phyloP scores from a whole-genome alignment of 495 filamentous ascomycete species.

The Lasiosphaeria ovina region DNA sequence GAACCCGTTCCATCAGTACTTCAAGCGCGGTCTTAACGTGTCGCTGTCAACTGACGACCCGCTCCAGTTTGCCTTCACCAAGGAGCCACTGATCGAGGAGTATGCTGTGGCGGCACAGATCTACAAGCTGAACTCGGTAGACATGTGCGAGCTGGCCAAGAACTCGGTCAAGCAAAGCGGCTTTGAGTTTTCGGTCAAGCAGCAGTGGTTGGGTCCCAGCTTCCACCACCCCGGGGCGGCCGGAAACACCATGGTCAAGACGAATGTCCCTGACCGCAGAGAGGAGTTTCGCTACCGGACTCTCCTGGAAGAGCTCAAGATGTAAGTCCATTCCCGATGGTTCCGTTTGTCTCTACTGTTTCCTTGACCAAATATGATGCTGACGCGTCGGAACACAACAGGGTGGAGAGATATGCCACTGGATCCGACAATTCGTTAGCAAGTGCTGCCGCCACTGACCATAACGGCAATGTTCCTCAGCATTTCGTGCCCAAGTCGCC shows the following conservation, averaged over 20 bases:
- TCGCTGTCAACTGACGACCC: slow-evolving; percentile 96
- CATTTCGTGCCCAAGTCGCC: slow-evolving; percentile 24
- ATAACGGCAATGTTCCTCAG: slow-evolving; percentile 5
- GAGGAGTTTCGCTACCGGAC: slow-evolving; percentile 87
- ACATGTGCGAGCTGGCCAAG: slow-evolving; percentile 98
- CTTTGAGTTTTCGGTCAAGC: slow-evolving; percentile 84
- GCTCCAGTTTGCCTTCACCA: slow-evolving; percentile 96
- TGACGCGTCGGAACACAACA: slow-evolving; percentile 12
- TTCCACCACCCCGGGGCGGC: slow-evolving; percentile 69
- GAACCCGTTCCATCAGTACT: slow-evolving; percentile 93
- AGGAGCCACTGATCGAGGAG: slow-evolving; percentile 96
- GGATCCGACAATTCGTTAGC: slow-evolving; percentile 12
- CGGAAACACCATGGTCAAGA: slow-evolving; percentile 91
- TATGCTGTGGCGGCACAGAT: slow-evolving; percentile 98
- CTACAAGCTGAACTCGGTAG: slow-evolving; percentile 93
- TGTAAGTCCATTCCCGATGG: slow-evolving; percentile 53
- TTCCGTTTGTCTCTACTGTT: background rate
- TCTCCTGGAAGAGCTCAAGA: slow-evolving; percentile 70
- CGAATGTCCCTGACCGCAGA: slow-evolving; percentile 90
- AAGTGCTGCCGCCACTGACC: background rate
- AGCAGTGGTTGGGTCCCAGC: slow-evolving; percentile 79
- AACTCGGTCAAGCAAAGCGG: slow-evolving; percentile 94
- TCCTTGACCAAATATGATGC: background rate
- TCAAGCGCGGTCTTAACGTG: slow-evolving; percentile 90
- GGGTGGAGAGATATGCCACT: slow-evolving; percentile 32